Conservation (phyloP, 1,139 yeast species). For the Kurtzmaniella quercitrusa region DNA sequence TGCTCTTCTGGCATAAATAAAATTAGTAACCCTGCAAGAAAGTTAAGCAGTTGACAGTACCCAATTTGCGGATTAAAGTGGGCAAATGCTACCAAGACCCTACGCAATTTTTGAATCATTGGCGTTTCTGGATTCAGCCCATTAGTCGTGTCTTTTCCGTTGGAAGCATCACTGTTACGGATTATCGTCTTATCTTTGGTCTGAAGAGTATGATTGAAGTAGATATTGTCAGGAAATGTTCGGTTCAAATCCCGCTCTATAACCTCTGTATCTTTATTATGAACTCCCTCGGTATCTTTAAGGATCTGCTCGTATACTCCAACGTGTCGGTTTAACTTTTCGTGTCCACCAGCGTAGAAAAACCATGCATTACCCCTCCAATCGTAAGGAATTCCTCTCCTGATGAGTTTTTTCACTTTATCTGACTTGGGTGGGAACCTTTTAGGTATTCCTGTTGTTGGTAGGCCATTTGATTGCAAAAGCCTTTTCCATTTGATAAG, state of each 20-base stretch:
- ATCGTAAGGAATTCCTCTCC: slow-evolving; percentile 94
- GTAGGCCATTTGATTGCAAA: slow-evolving; percentile 66
- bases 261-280: slow-evolving; percentile 78
- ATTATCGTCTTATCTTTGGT: not conserved
- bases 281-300: slow-evolving; percentile 45
- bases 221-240: slow-evolving; percentile 88
- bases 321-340: slow-evolving; percentile 58
- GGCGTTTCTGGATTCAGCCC: slow-evolving; percentile 43
- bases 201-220: slow-evolving; percentile 44
- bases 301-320: slow-evolving; percentile 74
- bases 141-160: not conserved
- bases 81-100: slow-evolving; percentile 82
- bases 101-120: slow-evolving; percentile 66
- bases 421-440: slow-evolving; percentile 84
- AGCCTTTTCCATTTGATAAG: slow-evolving; percentile 72
- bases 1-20: slow-evolving; percentile 84
- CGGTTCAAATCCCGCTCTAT: slow-evolving; percentile 90
- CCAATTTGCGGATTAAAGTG: slow-evolving; percentile 87
- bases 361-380: slow-evolving; percentile 99
- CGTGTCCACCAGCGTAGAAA: slow-evolving; percentile 90
- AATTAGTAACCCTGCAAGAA: slow-evolving; percentile 79
- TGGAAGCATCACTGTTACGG: not conserved
- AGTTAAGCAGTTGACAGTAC: slow-evolving; percentile 91
- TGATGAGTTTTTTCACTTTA: slow-evolving; percentile 73
- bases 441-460: slow-evolving; percentile 31